A percentile compares a stretch with the other conserved stretches of the same genome.
Conservation (phyloP, 169 alveolate species). For the Cryptosporidium viatorum region DNA sequence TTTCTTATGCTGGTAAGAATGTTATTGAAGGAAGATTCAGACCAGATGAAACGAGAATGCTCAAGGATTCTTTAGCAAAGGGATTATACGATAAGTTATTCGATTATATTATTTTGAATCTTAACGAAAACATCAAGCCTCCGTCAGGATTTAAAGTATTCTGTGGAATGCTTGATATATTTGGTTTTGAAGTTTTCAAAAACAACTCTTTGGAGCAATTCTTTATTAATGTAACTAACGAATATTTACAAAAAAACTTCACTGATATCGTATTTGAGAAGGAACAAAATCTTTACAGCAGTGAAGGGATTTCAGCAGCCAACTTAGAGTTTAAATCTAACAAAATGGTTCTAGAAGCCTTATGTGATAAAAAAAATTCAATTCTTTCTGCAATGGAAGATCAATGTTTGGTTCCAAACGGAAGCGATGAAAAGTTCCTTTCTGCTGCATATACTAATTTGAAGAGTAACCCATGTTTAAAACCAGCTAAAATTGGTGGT, state of each 20-base stretch:
- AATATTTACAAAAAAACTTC: constrained; percentile 93
- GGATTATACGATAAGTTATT: constrained; percentile 96
- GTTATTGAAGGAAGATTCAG: constrained; percentile 89
- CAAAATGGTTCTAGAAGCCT: constrained; percentile 73
- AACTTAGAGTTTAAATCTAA: constrained; percentile 86
- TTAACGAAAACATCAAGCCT: constrained; percentile 93
- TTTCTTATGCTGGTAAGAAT: constrained; percentile 83
- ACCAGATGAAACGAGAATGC: constrained; percentile 86
- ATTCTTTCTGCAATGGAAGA: constrained; percentile 88
- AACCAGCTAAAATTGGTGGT: constrained; percentile 88
- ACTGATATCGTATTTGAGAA: constrained; percentile 96
- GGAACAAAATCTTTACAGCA: constrained; percentile 83
- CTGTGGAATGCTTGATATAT: constrained; percentile 96
- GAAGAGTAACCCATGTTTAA: constrained; percentile 79
- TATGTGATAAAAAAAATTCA: constrained; percentile 82
- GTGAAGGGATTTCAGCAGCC: constrained; percentile 89
- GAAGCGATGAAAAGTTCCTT: constrained; percentile 89
- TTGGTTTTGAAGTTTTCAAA: constrained; percentile 96
- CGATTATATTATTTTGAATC: constrained; percentile 93
- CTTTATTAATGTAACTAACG: constrained; percentile 96
- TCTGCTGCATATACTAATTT: constrained; percentile 78
- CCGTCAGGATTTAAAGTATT: constrained; percentile 85
- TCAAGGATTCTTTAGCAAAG: constrained; percentile 90
- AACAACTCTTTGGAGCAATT: constrained; percentile 95
- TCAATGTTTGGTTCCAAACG: constrained; percentile 93